Evolutionary conservation across 257 asterid genomes (phyloP).

Genomic region (Solanum arcanum): DNA sequence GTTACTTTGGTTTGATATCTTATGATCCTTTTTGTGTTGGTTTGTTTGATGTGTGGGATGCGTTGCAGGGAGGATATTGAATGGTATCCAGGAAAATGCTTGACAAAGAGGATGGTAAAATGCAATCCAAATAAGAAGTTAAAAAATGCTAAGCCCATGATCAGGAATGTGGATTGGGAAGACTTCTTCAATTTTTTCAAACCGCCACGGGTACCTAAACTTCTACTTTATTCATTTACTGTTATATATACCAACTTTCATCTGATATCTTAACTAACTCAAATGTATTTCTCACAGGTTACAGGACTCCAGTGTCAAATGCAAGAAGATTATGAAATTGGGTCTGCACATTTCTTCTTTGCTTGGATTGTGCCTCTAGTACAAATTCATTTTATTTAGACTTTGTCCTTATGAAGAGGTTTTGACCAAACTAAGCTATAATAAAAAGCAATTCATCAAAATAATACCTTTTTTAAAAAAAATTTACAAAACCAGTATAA

Average conservation of each 20-base stretch:
- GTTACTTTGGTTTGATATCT: background rate
- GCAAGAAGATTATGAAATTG: slow-evolving; percentile 77
- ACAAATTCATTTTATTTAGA: background rate
- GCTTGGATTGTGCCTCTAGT: background rate
- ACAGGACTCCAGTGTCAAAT: slow-evolving; percentile 57
- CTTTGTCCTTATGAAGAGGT: background rate
- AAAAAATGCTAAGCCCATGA: slow-evolving; percentile 44
- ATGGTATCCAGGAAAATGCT: slow-evolving; percentile 65
- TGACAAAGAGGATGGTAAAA: slow-evolving; percentile 38
- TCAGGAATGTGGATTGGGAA: slow-evolving; percentile 53
- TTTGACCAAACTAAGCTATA: too few relatives aligned
- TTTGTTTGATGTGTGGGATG: background rate
- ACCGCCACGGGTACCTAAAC: slow-evolving; percentile 29
- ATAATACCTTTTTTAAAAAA: too few relatives aligned
- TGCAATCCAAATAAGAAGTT: slow-evolving; percentile 41
- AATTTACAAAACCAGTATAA: too few relatives aligned
- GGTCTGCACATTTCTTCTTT: slow-evolving; percentile 34
- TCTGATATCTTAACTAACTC: background rate
- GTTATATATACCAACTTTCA: background rate
- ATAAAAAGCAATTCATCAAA: too few relatives aligned
- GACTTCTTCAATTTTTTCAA: slow-evolving; percentile 73
- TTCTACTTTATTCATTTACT: background rate
- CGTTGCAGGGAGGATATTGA: slow-evolving; percentile 59
- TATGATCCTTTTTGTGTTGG: background rate
- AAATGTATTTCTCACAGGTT: slow-evolving; percentile 30